Evolutionary conservation across 495 filamentous ascomycete genomes (phyloP), one percentile per base, ranked within the genome.

Genomic region (Penicillium desertorum): DNA sequence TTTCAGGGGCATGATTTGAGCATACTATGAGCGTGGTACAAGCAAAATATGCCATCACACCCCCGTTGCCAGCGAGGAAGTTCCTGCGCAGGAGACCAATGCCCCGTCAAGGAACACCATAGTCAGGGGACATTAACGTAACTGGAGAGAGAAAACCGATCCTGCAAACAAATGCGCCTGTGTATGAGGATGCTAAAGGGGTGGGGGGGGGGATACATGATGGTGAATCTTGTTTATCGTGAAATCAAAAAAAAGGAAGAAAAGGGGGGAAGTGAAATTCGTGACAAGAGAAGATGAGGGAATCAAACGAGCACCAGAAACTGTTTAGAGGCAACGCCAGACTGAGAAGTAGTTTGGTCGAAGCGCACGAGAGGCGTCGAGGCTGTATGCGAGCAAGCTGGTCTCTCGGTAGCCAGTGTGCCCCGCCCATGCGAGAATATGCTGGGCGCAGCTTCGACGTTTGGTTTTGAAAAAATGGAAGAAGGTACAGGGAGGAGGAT

Each of bases 211-310:
- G 73, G 69, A 72, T 82, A 83, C 80, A 83, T 79, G 80, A 83
- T 62, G 78, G 80, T 81, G 80, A 77, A 83, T 83, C 80, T 80
- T 76, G 64, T 73, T 75, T 79, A 76, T 75, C 76, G 69, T 76
- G 71, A 75, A 70, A 68, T 71, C 64, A 64, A 67, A 71, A 72
- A 65, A 55, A 43, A 46, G 37, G 53, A 51, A 63, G 54, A 56
- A 58, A 56, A 58, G 57, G 36, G 59, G 54, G 45, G 47, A 50
- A 57, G 36, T 49, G 63, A 62, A 56, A 65, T 62, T 60, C 57
- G 58, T 70, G 56, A 59, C 59, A 66, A 57, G 45, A 37, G 45
- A 36, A 30, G 39, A 56, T 47, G 45, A 49, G 45, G 58, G 55
- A 51, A 54, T 57, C 47, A 49, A 61, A 54, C 23, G 55, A 50